Evolutionary conservation across 441 rosid genomes (phyloP), one percentile per base, ranked within the genome.

Genomic region (Adansonia rubrostipa): DNA sequence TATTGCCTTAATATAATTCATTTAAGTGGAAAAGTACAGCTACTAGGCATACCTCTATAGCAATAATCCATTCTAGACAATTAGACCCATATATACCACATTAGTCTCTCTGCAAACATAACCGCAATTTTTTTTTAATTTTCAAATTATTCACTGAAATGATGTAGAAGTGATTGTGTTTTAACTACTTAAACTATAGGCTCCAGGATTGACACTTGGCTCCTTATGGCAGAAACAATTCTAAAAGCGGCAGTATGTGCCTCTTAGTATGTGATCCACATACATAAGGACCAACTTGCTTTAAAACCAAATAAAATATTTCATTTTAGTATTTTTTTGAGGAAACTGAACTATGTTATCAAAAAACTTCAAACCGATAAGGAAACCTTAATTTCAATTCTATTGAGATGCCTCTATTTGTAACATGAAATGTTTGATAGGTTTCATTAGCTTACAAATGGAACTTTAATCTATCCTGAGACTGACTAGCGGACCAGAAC

Each of bases 31-130:
- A 40, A 2, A 61, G 36, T 10, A 61, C 11, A 1, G 24, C 42
- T 14, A 28, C 24, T 4, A 7, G 7, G 5, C 15, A 11, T 89
- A 92, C 97, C 97, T 92, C 95, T 97, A 91, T 93, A 6, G 93
- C 82, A 44, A 86, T 84, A 53, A 93, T 87, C 97, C 99, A 20
- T 91, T 64, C 68, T 17, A 45, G 68, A 33, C 92, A 87, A 77
- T 93, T 93, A 53, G 93, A 83, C 24, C 99, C 97, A 20, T 90
- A 92, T 33, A 94, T 92, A 53, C 99, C 98, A 40, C 99, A 93
- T 48, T 91, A 90, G 44, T 89, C 92, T 15, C 97, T 97, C 97
- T 96, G 51, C 0, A 61, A 73, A 78, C 62, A 73, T 50, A 54
- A 14, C 20, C 14, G 28, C 8, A 20, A 54, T 53, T 11, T 45